phyloP scores from a whole-genome alignment of 352 stramenopile species.

The Globisporangium spiculum region DNA sequence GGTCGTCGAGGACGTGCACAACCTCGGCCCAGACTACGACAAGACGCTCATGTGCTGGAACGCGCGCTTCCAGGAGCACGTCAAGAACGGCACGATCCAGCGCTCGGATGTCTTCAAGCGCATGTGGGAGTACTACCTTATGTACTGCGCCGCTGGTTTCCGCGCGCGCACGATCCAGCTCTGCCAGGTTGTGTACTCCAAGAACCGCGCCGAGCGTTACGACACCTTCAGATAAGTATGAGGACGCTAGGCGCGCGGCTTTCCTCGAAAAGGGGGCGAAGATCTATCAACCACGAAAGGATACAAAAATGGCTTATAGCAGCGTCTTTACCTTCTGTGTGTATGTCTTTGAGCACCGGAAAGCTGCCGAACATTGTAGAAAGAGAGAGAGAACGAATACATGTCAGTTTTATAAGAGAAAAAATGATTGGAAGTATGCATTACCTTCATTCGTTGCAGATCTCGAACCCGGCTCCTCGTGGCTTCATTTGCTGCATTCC shows the following conservation, averaged over 20 bases:
- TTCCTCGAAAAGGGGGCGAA: neutral
- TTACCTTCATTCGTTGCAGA: neutral
- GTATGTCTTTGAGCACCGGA: neutral
- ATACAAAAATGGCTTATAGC: neutral
- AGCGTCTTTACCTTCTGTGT: neutral
- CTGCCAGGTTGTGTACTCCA: slow-evolving; percentile 83
- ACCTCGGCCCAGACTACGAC: slow-evolving; percentile 88
- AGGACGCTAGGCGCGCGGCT: neutral
- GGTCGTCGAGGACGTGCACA: slow-evolving; percentile 80
- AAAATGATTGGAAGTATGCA: neutral
- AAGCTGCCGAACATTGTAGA: slow-evolving; percentile 5
- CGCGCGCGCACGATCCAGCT: slow-evolving; percentile 83
- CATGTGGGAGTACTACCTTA: slow-evolving; percentile 90
- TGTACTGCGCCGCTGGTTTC: slow-evolving; percentile 90
- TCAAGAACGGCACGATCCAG: slow-evolving; percentile 73
- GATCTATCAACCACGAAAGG: neutral
- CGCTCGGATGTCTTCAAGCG: slow-evolving; percentile 81
- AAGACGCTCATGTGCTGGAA: slow-evolving; percentile 90
- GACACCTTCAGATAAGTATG: slow-evolving; percentile 68
- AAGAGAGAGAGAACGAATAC: slow-evolving; percentile 9
- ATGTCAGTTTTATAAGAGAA: slow-evolving; percentile 13
- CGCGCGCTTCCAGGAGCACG: slow-evolving; percentile 79
- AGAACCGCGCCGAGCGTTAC: slow-evolving; percentile 78
- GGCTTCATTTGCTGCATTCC: neutral
- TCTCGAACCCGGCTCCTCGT: neutral